phyloP scores from a whole-genome alignment of 805 yeast genomes.

The Candida tibetensis region DNA sequence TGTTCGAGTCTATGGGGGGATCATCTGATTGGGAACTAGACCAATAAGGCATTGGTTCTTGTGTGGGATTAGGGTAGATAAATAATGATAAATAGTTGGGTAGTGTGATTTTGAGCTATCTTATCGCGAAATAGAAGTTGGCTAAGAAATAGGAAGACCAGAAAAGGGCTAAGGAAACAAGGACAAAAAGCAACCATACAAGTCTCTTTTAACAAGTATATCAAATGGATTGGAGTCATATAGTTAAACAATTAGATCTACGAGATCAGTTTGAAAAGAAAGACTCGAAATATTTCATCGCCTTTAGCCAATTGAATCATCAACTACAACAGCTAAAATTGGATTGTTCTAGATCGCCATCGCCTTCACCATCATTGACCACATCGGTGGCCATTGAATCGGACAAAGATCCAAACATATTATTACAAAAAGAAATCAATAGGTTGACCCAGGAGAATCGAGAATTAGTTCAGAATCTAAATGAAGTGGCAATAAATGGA shows the following conservation, averaged over 20 bases:
- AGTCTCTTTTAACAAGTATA: no score
- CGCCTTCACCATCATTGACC: conserved; percentile 4
- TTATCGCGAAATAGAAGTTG: conserved; percentile 14
- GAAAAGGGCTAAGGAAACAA: no score
- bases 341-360: conserved; percentile 1
- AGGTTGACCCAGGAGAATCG: conserved; percentile 2
- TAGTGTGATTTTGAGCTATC: background rate
- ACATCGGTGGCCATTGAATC: background rate
- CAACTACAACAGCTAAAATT: conserved; percentile 10
- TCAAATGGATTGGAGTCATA: conserved; percentile 12
- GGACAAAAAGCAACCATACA: no score
- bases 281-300: conserved; percentile 30
- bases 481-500: conserved; percentile 2
- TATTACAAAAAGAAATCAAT: background rate
- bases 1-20: background rate
- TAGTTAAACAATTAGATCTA: conserved; percentile 10
- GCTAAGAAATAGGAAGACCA: no score
- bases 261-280: conserved; percentile 34
- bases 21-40: background rate
- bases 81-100: background rate
- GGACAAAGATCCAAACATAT: no score
- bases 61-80: background rate
- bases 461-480: conserved; percentile 3
- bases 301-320: conserved; percentile 30
- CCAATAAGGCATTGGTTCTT: background rate